phyloP scores from a whole-genome alignment of 257 asterid species.

The Apocynum venetum region DNA sequence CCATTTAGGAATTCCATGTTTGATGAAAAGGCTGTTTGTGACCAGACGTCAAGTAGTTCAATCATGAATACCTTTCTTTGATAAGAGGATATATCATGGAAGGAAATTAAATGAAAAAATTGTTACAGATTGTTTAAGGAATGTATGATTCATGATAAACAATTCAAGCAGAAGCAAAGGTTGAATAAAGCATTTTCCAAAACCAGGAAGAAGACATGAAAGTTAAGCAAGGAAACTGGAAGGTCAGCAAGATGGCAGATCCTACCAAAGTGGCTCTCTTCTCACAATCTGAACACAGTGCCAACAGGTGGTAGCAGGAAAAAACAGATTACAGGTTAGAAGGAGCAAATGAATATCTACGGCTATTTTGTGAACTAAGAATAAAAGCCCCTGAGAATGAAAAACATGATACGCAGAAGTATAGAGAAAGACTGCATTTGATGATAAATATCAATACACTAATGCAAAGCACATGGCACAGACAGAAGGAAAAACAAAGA shows the following conservation, averaged over 20 bases:
- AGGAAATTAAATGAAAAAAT: constrained; percentile 2
- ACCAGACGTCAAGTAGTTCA: background rate
- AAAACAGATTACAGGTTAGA: background rate
- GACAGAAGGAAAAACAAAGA: background rate
- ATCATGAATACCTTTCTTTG: background rate
- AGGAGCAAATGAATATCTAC: background rate
- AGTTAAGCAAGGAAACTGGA: background rate
- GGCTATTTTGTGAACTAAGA: background rate
- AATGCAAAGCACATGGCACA: background rate
- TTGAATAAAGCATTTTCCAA: constrained; percentile 1
- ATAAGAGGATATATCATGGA: background rate
- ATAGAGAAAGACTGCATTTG: background rate
- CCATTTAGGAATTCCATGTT: background rate
- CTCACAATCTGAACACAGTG: background rate
- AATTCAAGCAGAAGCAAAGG: background rate
- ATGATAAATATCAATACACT: background rate
- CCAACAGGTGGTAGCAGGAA: background rate
- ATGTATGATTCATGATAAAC: background rate
- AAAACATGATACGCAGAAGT: background rate
- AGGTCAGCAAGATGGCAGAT: background rate
- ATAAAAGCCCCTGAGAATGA: background rate
- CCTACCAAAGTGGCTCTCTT: background rate
- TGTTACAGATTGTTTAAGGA: background rate
- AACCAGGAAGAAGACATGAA: background rate
- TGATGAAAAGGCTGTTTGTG: background rate